Evolutionary conservation across 164 flowering plant species (phyloP).

Genomic region (Vitis amurensis): DNA sequence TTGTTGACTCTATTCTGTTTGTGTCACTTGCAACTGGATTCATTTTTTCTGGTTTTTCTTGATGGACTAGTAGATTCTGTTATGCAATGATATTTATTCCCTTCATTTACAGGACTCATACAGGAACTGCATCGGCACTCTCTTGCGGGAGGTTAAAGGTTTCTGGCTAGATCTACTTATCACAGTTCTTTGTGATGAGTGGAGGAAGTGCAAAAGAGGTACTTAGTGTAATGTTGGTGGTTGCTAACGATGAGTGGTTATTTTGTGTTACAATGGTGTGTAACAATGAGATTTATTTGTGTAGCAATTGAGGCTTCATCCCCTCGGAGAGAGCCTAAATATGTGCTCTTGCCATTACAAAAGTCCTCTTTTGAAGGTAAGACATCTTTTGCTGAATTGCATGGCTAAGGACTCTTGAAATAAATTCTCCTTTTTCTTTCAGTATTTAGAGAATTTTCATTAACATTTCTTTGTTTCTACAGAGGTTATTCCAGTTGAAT

Average conservation of each 20-base stretch:
- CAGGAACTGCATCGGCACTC: conserved; percentile 38
- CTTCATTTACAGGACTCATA: conserved; percentile 52
- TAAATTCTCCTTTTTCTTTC: neutral
- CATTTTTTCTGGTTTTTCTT: neutral
- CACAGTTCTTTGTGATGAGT: conserved; percentile 67
- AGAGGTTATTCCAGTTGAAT: conserved; percentile 46
- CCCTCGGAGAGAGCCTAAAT: conserved; percentile 78
- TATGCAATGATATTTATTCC: neutral
- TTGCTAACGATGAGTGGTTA: neutral
- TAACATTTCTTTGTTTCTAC: conserved; percentile 8
- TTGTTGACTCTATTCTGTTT: neutral
- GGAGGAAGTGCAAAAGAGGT: conserved; percentile 99
- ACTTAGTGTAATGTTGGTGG: conserved; percentile 3
- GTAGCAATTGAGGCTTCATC: conserved; percentile 89
- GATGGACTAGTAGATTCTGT: conserved; percentile 1
- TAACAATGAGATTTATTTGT: conserved; percentile 20
- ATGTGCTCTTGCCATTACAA: conserved; percentile 49
- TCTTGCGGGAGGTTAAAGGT: conserved; percentile 66
- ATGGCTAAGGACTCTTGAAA: neutral
- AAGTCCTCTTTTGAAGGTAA: conserved; percentile 51
- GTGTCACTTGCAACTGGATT: neutral
- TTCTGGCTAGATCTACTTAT: conserved; percentile 78
- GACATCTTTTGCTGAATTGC: neutral
- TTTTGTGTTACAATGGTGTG: neutral
- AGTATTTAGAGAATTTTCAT: neutral